Evolutionary conservation across 2,329 filamentous ascomycete species (phyloP), one percentile per base, ranked within the genome.

Genomic region (Cordyceps cicadae): DNA sequence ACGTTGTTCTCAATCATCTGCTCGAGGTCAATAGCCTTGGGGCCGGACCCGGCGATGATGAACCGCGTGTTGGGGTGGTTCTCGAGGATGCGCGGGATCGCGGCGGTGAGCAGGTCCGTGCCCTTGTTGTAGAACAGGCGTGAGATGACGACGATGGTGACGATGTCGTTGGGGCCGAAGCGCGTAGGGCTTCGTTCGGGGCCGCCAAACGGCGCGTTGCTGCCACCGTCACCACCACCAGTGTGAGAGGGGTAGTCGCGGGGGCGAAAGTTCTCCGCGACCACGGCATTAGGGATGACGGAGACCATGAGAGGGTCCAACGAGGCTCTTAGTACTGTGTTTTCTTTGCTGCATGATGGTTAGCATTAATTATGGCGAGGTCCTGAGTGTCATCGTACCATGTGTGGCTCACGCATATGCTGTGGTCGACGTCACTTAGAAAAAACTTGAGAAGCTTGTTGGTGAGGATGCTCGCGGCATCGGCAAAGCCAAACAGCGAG

Each of bases 101-200:
- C 91, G 12, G 93, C 94, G 26, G 96, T 96, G n/a, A 99, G 83
- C 0, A 99, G 84, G 72, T 99, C 95, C 1, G 91, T 97, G 62
- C 94, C 94, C 73, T 99, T 99, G 76, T 99, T 99, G 75, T 97
- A 97, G 75, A 97, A 99, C 1, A 99, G 85, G 21, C 94, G 90
- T 9, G 92, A 97, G 64, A 99, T 96, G 21, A 99, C 93, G 1
- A 99, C 91, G 62, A 99, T 97, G 8, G 92, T 97, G 68, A 99
- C 93, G 12, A 86, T 88, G 67, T 97, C 93, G 65, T 90, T 82
- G 0, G 92, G 90, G 0, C 89, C 89, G 3, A 96, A 81, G 7
- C 85, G 85, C 59, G 87, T 86, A 3, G 86, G 84, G 0, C 86
- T 81, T 6, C 77, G 74, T 66, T 76, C 77, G 53, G 73, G 76